phyloP scores from a whole-genome alignment of 176 grass and related monocot species.

The Thalia dealbata region DNA sequence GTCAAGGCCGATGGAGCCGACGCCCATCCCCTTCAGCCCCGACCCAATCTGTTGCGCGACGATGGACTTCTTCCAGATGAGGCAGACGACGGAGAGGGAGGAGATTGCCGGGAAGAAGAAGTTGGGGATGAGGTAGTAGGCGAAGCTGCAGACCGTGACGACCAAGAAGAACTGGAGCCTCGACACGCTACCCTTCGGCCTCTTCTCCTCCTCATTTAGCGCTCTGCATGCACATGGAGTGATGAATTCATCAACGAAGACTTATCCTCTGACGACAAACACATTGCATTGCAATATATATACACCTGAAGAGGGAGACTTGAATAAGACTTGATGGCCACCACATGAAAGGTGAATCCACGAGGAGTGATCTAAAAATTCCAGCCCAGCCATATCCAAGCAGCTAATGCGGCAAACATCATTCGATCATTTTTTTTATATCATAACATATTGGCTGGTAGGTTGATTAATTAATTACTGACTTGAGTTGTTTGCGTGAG shows the following conservation, averaged over 20 bases:
- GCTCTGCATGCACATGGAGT: constrained; percentile 46
- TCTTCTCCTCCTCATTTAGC: constrained; percentile 66
- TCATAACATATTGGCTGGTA: background rate
- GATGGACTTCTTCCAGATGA: constrained; percentile 48
- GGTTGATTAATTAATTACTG: background rate
- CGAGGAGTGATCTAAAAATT: constrained; percentile 57
- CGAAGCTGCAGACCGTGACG: constrained; percentile 49
- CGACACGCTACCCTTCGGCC: constrained; percentile 38
- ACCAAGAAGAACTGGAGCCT: constrained; percentile 71
- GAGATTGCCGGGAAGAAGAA: constrained; percentile 40
- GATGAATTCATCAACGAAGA: too few species aligned
- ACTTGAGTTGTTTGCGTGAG: constrained; percentile 72
- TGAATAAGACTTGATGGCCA: constrained; percentile 68
- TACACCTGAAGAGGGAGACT: constrained; percentile 71
- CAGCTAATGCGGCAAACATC: constrained; percentile 27
- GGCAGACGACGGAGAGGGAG: constrained; percentile 57
- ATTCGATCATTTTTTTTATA: background rate
- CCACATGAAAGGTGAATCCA: constrained; percentile 91
- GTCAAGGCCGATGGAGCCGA: constrained; percentile 62
- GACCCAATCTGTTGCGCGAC: constrained; percentile 65
- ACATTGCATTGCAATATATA: too few species aligned
- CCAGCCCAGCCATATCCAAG: constrained; percentile 86
- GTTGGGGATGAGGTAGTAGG: constrained; percentile 57
- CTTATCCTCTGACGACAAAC: too few species aligned
- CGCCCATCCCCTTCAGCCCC: constrained; percentile 45